phyloP scores from a whole-genome alignment of 177 flowering plant genomes.

The Vitis hybrid region DNA sequence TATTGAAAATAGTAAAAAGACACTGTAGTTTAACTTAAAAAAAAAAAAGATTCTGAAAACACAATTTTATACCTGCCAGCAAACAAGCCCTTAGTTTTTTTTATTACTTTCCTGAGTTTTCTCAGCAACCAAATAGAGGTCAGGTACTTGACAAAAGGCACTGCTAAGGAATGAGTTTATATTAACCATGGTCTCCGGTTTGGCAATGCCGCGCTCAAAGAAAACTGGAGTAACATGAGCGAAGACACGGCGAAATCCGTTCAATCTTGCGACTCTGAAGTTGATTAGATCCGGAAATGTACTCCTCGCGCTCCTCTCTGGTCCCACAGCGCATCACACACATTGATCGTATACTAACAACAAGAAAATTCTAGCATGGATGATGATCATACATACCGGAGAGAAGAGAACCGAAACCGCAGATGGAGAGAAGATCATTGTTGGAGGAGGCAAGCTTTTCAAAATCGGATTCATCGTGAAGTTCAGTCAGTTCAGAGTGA shows the following conservation, averaged over 20 bases:
- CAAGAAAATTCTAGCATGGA: background rate
- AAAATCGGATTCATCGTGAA: conserved; percentile 63
- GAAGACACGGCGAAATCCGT: conserved; percentile 79
- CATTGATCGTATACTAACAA: background rate
- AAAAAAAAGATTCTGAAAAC: too few species aligned
- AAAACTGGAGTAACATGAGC: conserved; percentile 88
- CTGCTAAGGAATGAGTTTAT: background rate
- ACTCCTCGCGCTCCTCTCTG: conserved; percentile 88
- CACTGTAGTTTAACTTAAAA: too few species aligned
- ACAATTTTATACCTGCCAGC: too few species aligned
- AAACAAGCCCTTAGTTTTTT: too few species aligned
- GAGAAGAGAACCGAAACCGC: conserved; percentile 92
- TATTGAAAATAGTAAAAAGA: too few species aligned
- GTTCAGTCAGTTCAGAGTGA: conserved; percentile 29
- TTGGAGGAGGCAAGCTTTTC: conserved; percentile 43
- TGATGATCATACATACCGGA: conserved; percentile 50
- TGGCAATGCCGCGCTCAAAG: conserved; percentile 94
- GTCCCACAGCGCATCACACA: background rate
- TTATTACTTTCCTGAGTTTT: too few species aligned
- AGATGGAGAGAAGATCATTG: conserved; percentile 58
- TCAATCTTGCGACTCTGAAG: conserved; percentile 72
- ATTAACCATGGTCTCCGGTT: conserved; percentile 71
- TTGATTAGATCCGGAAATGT: conserved; percentile 83
- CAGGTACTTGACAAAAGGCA: too few species aligned
- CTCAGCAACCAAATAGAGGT: too few species aligned